Evolutionary conservation across 1,139 yeast species (phyloP).

Genomic region (Yamadazyma dendronema): DNA sequence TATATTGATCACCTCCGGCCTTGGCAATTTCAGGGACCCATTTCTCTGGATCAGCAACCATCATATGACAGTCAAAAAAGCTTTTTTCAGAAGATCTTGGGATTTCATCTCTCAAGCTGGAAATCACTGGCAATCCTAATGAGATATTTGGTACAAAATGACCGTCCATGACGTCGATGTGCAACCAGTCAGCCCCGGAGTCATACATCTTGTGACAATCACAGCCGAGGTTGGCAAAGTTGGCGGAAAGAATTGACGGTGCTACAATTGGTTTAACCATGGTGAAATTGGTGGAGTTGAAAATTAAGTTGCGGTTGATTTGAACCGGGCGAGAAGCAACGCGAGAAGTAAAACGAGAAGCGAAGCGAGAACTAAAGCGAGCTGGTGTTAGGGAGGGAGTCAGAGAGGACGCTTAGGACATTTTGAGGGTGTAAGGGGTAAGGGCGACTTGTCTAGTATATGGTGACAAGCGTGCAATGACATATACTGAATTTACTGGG

Average conservation of each 20-base stretch:
- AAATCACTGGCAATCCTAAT: conserved; percentile 86
- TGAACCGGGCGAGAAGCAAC: background rate
- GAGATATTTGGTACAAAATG: conserved; percentile 97
- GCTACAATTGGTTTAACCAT: conserved; percentile 87
- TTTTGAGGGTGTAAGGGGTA: too few species aligned
- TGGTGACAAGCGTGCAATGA: too few species aligned
- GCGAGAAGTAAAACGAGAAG: background rate
- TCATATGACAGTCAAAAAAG: conserved; percentile 98
- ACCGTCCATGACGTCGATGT: conserved; percentile 98
- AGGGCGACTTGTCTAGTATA: too few species aligned
- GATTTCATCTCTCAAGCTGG: conserved; percentile 71
- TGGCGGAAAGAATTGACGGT: conserved; percentile 96
- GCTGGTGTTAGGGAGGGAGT: too few species aligned
- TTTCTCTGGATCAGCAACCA: conserved; percentile 92
- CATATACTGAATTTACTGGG: too few species aligned
- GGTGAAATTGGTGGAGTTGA: background rate
- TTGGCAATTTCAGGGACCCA: conserved; percentile 94
- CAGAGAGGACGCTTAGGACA: too few species aligned
- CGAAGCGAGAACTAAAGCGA: background rate
- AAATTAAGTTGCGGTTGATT: background rate
- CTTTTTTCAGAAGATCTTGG: conserved; percentile 55
- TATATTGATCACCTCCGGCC: conserved; percentile 95
- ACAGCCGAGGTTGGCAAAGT: conserved; percentile 84
- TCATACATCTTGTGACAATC: conserved; percentile 81
- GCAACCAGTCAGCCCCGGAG: conserved; percentile 90